These are phyloP conservation scores for Paecilomyces sp. DNA, from an alignment of 2,329 filamentous ascomycete genomes.

Conservation along the genomic window DNA sequence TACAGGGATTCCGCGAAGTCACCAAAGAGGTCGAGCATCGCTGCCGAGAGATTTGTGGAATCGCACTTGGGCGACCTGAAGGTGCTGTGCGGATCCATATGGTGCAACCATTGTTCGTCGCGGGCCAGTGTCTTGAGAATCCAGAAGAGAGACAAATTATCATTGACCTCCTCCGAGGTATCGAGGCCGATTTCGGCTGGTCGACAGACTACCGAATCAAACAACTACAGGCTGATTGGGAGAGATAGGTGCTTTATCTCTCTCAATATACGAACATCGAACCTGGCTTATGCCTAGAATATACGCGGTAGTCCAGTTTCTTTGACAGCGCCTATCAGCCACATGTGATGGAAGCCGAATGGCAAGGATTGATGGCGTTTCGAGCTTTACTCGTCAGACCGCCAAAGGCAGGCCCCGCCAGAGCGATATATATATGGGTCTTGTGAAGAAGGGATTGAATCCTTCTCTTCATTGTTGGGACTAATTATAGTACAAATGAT, in stretches of 20 bases:
- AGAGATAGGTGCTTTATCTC: background rate
- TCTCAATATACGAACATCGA: background rate
- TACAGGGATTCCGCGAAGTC: slow-evolving; percentile 52
- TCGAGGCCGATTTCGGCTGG: slow-evolving; percentile 57
- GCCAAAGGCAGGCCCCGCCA: background rate
- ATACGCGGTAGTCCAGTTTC: background rate
- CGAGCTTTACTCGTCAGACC: background rate
- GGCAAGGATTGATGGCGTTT: background rate
- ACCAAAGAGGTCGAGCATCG: slow-evolving; percentile 49
- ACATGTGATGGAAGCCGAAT: background rate
- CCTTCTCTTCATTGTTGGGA: background rate
- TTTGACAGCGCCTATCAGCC: background rate
- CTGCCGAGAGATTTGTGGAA: slow-evolving; percentile 52
- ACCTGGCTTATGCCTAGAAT: background rate
- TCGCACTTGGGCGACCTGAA: slow-evolving; percentile 49
- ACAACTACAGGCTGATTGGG: slow-evolving; percentile 36
- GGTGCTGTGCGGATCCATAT: slow-evolving; percentile 52
- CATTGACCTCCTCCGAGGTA: slow-evolving; percentile 46
- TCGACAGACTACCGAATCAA: slow-evolving; percentile 49
- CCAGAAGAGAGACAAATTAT: slow-evolving; percentile 47
- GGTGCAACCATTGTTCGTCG: slow-evolving; percentile 53
- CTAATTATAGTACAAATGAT: background rate
- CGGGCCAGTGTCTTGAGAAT: slow-evolving; percentile 51
- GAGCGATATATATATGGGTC: background rate
- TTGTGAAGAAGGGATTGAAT: background rate